Evolutionary conservation across 1,139 yeast species (phyloP), one percentile per base, ranked within the genome.

Genomic region (Yamadazyma triangularis): DNA sequence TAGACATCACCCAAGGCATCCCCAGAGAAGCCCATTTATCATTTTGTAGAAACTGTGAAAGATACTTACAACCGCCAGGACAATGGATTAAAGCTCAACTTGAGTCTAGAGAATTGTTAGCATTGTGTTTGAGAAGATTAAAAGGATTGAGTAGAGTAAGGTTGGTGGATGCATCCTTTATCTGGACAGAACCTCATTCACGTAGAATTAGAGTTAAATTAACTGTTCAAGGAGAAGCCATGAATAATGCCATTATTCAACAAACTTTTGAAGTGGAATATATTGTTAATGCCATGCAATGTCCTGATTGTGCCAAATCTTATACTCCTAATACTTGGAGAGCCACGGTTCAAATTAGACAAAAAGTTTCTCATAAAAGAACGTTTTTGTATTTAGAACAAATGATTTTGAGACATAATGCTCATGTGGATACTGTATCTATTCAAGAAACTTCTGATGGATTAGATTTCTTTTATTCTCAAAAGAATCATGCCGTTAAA

Each of bases 161-260:
- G 45, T 70, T 91, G 38, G 78, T 89, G 20, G 98, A 93, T 64
- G 98, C 98, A 5, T 76, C 89, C 4, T 91, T 91, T 50, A 79
- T 91, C 40, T 91, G 99, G 99, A 91, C 99, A 1, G 99, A 91
- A 60, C 98, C 99, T 2, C 99, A 91, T 58, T 89, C 97, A 16
- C 79, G 98, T 58, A 80, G 98, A 70, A 77, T 91, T 43, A 77
- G 89, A 55, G 77, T 91, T 41, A 89, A 88, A 52, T 62, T 93
- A 31, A 87, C 98, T 0, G 95, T 91, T 12, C 98, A 91, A 60
- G 97, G 97, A 41, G 98, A 91, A 60, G 95, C 95, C 23, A 79
- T 87, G 78, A 73, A 84, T 19, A 87, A 87, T 50, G 87, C 96
- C 23, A 86, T 91, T 45, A 79, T 93, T 22, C 97, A 93, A 57